phyloP scores from a whole-genome alignment of 208 protist genomes.

The Trypanosoma rangeli region DNA sequence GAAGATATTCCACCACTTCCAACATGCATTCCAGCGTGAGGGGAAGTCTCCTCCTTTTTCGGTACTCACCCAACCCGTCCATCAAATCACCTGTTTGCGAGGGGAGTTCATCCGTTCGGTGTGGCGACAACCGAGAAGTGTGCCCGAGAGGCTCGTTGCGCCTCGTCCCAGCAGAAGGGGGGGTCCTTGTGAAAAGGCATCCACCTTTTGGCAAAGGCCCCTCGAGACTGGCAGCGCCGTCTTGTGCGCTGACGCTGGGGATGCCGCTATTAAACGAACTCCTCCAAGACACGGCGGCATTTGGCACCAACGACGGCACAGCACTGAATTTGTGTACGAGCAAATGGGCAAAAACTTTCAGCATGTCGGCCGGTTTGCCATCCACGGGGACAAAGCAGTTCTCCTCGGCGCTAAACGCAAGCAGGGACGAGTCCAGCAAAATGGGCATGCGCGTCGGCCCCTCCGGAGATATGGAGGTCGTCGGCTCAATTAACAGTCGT shows the following conservation, averaged over 20 bases:
- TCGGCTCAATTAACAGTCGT: constrained; percentile 22
- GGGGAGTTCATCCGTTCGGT: no score
- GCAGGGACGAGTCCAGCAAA: constrained; percentile 8
- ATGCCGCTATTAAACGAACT: background rate
- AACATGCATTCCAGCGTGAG: constrained; percentile 26
- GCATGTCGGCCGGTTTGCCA: constrained; percentile 5
- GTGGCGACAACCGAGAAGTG: background rate
- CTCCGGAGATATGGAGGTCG: background rate
- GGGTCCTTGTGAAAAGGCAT: background rate
- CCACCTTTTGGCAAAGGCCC: background rate
- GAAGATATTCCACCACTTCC: constrained; percentile 22
- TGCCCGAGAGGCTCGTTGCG: background rate
- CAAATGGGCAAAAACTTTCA: constrained; percentile 14
- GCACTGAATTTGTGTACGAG: constrained; percentile 13
- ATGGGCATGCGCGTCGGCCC: background rate
- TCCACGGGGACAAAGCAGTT: constrained; percentile 28
- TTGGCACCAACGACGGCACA: background rate
- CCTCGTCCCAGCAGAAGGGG: background rate
- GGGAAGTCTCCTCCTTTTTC: background rate
- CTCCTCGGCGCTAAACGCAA: constrained; percentile 26
- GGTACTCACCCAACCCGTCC: background rate
- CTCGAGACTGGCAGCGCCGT: background rate
- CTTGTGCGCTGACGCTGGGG: background rate
- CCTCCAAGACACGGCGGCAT: background rate
- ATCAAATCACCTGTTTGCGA: background rate